Evolutionary conservation across 768 basidiomycete species (phyloP), one percentile per base, ranked within the genome.

Genomic region (Rhodotorula kratochvilovae): DNA sequence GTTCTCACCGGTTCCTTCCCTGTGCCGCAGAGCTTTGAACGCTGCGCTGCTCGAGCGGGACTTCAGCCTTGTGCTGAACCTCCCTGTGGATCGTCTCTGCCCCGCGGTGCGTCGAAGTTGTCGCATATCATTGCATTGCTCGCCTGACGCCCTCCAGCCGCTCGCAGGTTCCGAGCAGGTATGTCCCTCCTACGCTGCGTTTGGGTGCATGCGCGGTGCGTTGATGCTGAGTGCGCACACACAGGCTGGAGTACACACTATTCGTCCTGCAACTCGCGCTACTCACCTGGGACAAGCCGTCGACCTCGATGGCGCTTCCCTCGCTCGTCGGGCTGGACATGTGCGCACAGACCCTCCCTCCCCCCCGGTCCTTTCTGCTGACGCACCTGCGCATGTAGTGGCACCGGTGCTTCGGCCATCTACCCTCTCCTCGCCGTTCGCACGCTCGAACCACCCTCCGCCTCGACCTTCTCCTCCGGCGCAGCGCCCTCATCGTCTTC

Each of bases 361-460:
- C 12, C 17, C 21, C 5, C 25, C 8, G 12, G 48, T 33, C 8
- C 10, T 8, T 23, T 5, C 21, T 31, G 3, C 56, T 21, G 16
- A 2, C 13, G 50, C 5, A 10, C 21, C 3, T 19, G 19, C n/a
- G n/a, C n/a, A 21, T 27, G 4, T 21, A 63, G 92, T 50, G 95
- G 95, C 31, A 95, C 93, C 15, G 95, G 95, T 0, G 88, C 92
- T 13, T 90, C 90, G 0, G 89, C 87, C 1, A 91, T 98, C 66
- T 98, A 96, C 74, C 89, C 94, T 0, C 82, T 97, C 2, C 82
- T 98, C 0, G 86, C 83, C 0, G 88, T 88, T 73, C 82, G 82
- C 3, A 75, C 86, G 46, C 81, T 63, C 48, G 39, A 39, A 16
- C 36, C 50, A n/a, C 54, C 36, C 31, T 53, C 16, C 27, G 45